A percentile compares a stretch with the other conserved stretches of the same genome.
These are phyloP conservation scores for Voacanga thouarsii DNA, from an alignment of 257 asterid species.

Conservation along the genomic window DNA sequence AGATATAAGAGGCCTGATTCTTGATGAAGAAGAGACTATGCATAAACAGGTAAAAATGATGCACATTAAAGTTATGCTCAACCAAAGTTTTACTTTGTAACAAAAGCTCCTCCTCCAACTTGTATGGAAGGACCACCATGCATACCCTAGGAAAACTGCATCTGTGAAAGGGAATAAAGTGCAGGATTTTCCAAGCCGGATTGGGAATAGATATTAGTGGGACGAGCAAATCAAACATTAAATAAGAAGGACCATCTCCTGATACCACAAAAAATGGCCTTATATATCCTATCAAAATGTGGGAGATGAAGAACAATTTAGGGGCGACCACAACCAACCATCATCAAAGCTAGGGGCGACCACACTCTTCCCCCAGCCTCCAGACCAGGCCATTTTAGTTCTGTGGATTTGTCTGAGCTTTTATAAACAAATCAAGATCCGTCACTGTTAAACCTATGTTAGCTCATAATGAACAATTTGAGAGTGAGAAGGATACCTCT, in stretches of 20 bases:
- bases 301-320: neutral
- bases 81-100: constrained; percentile 12
- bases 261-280: neutral
- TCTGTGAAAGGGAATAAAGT: neutral
- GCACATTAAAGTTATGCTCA: neutral
- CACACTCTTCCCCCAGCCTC: neutral
- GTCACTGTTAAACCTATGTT: no score
- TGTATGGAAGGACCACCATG: constrained; percentile 13
- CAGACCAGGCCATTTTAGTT: neutral
- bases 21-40: constrained; percentile 7
- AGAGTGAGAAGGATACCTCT: no score
- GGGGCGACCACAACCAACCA: no score
- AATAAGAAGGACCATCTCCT: neutral
- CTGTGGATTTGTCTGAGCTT: no score
- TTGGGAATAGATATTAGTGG: neutral
- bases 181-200: neutral
- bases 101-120: constrained; percentile 5
- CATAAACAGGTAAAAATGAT: neutral
- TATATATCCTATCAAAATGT: no score
- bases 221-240: neutral
- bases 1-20: constrained; percentile 15
- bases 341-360: neutral
- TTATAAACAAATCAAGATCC: no score
- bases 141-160: neutral
- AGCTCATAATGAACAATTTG: no score